Conservation (phyloP, 2,329 filamentous ascomycete species). For the Pseudogymnoascus sp. region DNA sequence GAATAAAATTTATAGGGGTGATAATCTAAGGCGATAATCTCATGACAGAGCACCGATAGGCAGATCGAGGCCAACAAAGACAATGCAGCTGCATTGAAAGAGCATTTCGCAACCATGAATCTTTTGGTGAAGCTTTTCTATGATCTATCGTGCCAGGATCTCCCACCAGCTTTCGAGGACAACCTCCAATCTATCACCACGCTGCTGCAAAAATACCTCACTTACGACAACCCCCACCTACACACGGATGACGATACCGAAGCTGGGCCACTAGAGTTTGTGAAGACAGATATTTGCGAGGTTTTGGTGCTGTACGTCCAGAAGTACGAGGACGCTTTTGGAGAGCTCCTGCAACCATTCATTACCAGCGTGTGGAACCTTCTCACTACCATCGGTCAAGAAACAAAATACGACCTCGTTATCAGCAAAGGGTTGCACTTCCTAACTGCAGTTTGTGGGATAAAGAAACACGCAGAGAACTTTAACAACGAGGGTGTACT, state of each 20-base stretch:
- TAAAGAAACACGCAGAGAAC: constrained; percentile 65
- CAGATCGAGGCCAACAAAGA: constrained; percentile 66
- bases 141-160: constrained; percentile 94
- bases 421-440: constrained; percentile 95
- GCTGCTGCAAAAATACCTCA: constrained; percentile 85
- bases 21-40: constrained; percentile 8
- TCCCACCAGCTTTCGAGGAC: constrained; percentile 90
- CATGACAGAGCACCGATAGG: constrained; percentile 52
- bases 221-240: constrained; percentile 76
- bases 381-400: constrained; percentile 73
- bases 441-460: constrained; percentile 77
- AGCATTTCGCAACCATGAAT: constrained; percentile 77
- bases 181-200: constrained; percentile 68
- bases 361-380: constrained; percentile 87
- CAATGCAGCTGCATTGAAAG: constrained; percentile 65
- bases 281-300: constrained; percentile 91
- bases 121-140: constrained; percentile 87
- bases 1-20: constrained; percentile 11
- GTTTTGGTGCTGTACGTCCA: constrained; percentile 80
- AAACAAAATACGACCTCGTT: constrained; percentile 88
- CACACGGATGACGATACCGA: constrained; percentile 85
- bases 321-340: constrained; percentile 94
- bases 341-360: constrained; percentile 69
- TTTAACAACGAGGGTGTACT: constrained; percentile 80
- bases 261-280: constrained; percentile 71